phyloP scores from a whole-genome alignment of 306 rosid genomes.

The Fragaria ananassa region DNA sequence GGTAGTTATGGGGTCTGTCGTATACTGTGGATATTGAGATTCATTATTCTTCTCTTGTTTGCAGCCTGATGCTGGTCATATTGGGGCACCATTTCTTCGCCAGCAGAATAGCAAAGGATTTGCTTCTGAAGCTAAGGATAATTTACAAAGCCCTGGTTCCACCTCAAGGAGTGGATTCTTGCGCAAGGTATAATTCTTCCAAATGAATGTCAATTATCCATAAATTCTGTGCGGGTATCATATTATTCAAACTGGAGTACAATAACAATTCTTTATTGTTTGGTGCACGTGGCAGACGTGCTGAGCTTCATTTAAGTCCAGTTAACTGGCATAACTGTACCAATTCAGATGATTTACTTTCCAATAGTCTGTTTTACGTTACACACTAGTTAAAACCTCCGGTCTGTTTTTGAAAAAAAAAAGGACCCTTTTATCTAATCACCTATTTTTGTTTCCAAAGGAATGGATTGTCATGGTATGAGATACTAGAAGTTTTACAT shows the following conservation, averaged over 20 bases:
- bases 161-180: slow-evolving; percentile 53
- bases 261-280: neutral
- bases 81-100: slow-evolving; percentile 39
- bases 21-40: slow-evolving; percentile 16
- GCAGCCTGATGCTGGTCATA: slow-evolving; percentile 55
- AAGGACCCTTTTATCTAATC: neutral
- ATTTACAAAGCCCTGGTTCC: slow-evolving; percentile 51
- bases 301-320: neutral
- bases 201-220: slow-evolving; percentile 7
- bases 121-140: slow-evolving; percentile 58
- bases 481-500: neutral
- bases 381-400: neutral
- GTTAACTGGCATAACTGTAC: neutral
- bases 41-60: slow-evolving; percentile 25
- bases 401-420: neutral
- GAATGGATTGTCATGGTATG: neutral
- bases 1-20: slow-evolving; percentile 7
- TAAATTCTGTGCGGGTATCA: neutral
- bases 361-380: neutral
- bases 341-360: neutral
- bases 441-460: neutral
- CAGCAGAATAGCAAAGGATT: slow-evolving; percentile 41
- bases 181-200: slow-evolving; percentile 59
- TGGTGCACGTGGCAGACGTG: neutral
- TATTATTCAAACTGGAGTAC: neutral